Base-by-base conservation (phyloP, 441 rosid genomes). In the Croton setiger region DNA sequence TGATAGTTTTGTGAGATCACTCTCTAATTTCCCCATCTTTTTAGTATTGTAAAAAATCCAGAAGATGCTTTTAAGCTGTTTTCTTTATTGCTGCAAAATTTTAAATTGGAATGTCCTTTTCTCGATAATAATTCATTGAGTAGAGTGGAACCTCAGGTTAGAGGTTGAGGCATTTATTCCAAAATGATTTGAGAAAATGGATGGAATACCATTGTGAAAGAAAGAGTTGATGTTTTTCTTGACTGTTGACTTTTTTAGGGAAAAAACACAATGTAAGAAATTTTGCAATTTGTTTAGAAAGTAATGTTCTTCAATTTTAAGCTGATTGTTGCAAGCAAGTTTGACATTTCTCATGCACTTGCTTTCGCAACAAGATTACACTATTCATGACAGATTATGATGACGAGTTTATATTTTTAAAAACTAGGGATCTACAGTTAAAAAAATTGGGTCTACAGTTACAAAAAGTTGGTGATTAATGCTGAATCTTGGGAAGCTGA, bases 311-410 rank as follows among this genome's bases (percentile, higher is more conserved):
- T 10, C 20, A 69, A 48, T 47, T 33, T 21, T n/a, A 18, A 52
- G 68, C 59, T 41, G 48, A 49, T 51, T 64, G 45, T 15, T 57
- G 64, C 52, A 35, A 9, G n/a, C 11, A 36, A 10, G 33, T 63
- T 36, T 57, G 6, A 9, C 13, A 20, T 51, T 35, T 45, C 1
- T 48, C 5, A 56, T 18, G 18, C 14, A n/a, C 6, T 15, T 41
- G 23, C 49, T 48, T 45, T 45, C 11, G n/a, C 51, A 9, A 45
- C 51, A 45, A 45, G 51, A 45, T 11, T 45, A 6, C 51, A 3
- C 3, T 45, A 39, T 23, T 64, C 36, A 12, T 59, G 14, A 49
- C 21, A 52, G 18, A 35, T 49, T 10, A 55, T 12, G 20, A 9
- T 54, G 18, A 15, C 45, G 66, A n/a, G 43, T 70, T 63, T 11